A percentile compares a stretch with the other conserved stretches of the same genome.
These are phyloP conservation scores for Ephemerocybe angulata DNA, from an alignment of 768 basidiomycete species.

Conservation along the genomic window DNA sequence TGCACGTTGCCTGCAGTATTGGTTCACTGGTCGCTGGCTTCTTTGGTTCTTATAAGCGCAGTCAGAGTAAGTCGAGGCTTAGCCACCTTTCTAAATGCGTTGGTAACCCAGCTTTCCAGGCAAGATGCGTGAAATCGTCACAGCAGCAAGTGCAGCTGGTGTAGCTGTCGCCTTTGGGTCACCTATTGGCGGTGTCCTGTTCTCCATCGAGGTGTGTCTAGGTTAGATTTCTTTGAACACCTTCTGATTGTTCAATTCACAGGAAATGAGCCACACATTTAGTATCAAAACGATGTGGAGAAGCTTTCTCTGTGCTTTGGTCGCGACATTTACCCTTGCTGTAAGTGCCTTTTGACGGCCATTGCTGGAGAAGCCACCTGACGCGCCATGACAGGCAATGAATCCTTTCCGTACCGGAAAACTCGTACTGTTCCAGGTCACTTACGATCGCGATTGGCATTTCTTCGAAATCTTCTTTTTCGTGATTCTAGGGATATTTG, in stretches of 20 bases:
- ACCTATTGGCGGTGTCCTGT: slow-evolving; percentile 95
- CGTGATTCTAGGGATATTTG: slow-evolving; percentile 92
- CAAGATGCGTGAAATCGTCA: slow-evolving; percentile 87
- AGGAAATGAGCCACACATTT: slow-evolving; percentile 99
- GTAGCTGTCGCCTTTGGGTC: slow-evolving; percentile 98
- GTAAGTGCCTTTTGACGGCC: slow-evolving; percentile 48
- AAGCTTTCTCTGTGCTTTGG: slow-evolving; percentile 94
- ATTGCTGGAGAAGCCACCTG: neutral
- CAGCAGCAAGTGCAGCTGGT: slow-evolving; percentile 94
- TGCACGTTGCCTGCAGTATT: slow-evolving; percentile 94
- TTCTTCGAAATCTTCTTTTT: slow-evolving; percentile 99
- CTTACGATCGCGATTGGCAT: slow-evolving; percentile 97
- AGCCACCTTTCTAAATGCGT: neutral
- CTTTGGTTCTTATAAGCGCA: slow-evolving; percentile 79
- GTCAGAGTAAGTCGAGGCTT: slow-evolving; percentile 64
- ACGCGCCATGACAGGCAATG: slow-evolving; percentile 65
- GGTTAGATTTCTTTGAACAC: neutral
- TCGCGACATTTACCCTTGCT: slow-evolving; percentile 93
- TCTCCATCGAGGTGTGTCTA: slow-evolving; percentile 83
- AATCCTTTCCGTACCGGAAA: slow-evolving; percentile 98
- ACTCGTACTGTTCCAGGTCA: slow-evolving; percentile 96
- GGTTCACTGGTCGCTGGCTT: slow-evolving; percentile 85
- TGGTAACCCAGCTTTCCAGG: slow-evolving; percentile 32
- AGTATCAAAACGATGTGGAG: slow-evolving; percentile 99
- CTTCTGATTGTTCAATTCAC: slow-evolving; percentile 2